Conservation (phyloP, 2,329 filamentous ascomycete genomes). For the Penicillium polonicum region DNA sequence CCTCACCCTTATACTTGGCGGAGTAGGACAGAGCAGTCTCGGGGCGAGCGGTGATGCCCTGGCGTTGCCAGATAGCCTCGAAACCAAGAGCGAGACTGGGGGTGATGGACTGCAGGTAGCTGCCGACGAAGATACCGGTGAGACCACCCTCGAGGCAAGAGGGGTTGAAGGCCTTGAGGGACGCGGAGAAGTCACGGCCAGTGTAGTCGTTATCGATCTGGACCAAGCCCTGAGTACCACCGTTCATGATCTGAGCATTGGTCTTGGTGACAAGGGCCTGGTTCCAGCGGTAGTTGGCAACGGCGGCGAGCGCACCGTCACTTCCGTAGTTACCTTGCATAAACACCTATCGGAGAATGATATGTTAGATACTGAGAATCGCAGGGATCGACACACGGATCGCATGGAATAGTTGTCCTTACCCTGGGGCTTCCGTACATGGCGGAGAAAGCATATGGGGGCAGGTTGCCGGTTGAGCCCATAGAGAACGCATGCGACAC, state of each 20-base stretch:
- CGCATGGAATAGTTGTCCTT: slow-evolving; percentile 29
- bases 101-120: slow-evolving; percentile 91
- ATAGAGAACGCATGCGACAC: slow-evolving; percentile 96
- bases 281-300: slow-evolving; percentile 91
- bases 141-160: slow-evolving; percentile 86
- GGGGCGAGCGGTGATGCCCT: slow-evolving; percentile 78
- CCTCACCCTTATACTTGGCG: slow-evolving; percentile 82
- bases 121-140: slow-evolving; percentile 93
- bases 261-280: slow-evolving; percentile 79
- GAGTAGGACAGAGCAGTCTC: slow-evolving; percentile 88
- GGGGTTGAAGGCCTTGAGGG: slow-evolving; percentile 93
- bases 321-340: slow-evolving; percentile 95
- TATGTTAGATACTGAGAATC: neutral
- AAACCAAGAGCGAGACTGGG: slow-evolving; percentile 82
- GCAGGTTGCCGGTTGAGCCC: slow-evolving; percentile 76
- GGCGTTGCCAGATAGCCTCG: slow-evolving; percentile 91
- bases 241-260: slow-evolving; percentile 78
- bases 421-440: slow-evolving; percentile 94
- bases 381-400: neutral
- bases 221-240: slow-evolving; percentile 77
- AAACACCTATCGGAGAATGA: slow-evolving; percentile 65
- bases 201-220: slow-evolving; percentile 96
- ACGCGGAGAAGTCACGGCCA: slow-evolving; percentile 88
- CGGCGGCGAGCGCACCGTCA: slow-evolving; percentile 79
- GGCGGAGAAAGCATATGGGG: slow-evolving; percentile 91